A percentile compares a stretch with the other conserved stretches of the same genome.
These are phyloP conservation scores for Apostasia ramifera DNA, from an alignment of 106 monocot species.

Conservation along the genomic window DNA sequence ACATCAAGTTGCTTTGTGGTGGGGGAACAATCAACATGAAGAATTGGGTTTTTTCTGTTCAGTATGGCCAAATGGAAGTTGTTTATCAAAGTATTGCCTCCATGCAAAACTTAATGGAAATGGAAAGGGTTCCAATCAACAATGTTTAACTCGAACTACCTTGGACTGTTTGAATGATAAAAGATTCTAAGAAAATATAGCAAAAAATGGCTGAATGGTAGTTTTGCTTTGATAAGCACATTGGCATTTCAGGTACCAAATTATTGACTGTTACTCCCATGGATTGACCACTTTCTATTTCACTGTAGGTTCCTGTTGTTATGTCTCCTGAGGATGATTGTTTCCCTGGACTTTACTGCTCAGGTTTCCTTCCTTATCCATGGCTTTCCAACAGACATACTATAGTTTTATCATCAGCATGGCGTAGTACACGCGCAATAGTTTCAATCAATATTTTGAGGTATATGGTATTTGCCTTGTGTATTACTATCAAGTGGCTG, in stretches of 20 bases:
- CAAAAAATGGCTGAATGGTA: not conserved
- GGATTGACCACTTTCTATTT: slow-evolving; percentile 1
- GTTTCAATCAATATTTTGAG: slow-evolving; percentile 64
- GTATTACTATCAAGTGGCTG: not conserved
- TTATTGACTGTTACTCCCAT: slow-evolving; percentile 5
- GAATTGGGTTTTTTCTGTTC: no score
- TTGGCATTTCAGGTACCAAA: not conserved
- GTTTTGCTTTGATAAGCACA: not conserved
- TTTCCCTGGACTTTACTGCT: slow-evolving; percentile 91
- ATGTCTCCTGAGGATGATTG: slow-evolving; percentile 63
- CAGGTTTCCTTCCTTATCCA: slow-evolving; percentile 52
- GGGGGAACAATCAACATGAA: no score
- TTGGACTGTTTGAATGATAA: no score
- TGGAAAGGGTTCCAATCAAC: no score
- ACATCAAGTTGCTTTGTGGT: no score
- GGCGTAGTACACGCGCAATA: slow-evolving; percentile 81
- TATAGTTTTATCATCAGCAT: slow-evolving; percentile 64
- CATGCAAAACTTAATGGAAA: no score
- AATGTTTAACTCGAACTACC: no score
- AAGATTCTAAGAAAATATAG: no score
- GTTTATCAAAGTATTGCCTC: no score
- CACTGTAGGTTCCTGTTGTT: slow-evolving; percentile 71
- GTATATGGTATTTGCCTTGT: slow-evolving; percentile 20
- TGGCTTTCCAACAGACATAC: slow-evolving; percentile 94
- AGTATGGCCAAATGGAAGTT: no score